Conservation (phyloP, 192 early-diverging fungal genomes). For the Allomyces javanicus region DNA sequence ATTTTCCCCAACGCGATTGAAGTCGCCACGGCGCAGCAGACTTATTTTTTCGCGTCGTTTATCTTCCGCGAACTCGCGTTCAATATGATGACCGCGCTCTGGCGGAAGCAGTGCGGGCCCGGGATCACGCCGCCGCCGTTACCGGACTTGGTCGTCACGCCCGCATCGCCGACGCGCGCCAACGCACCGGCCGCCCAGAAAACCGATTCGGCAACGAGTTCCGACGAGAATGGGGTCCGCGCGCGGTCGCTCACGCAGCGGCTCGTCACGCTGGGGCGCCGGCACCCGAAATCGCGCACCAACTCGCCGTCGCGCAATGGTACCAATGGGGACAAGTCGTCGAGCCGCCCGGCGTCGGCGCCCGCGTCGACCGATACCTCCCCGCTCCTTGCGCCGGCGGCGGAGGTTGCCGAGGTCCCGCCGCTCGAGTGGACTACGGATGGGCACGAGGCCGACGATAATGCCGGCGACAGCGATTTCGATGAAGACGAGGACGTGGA, state of each 20-base stretch:
- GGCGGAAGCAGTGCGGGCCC: conserved; percentile 14
- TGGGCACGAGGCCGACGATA: background rate
- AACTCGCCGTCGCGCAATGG: no score
- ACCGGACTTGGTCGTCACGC: background rate
- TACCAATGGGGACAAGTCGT: no score
- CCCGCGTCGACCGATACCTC: no score
- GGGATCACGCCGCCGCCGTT: background rate
- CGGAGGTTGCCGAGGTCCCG: no score
- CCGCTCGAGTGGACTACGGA: background rate
- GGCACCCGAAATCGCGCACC: no score
- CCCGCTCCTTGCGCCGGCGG: no score
- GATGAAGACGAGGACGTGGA: background rate
- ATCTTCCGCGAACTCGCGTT: conserved; percentile 60
- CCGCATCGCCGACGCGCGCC: background rate
- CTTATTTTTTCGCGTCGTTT: conserved; percentile 71
- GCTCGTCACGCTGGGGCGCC: no score
- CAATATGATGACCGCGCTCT: conserved; percentile 47
- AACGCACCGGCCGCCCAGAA: background rate
- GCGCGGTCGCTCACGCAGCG: background rate
- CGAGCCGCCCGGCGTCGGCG: no score
- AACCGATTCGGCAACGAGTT: background rate
- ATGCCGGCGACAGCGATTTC: background rate
- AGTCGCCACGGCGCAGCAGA: conserved; percentile 47
- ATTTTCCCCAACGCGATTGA: conserved; percentile 79
- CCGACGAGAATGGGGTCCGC: background rate